Percentiles rank a stretch among this genome's conserved stretches.
Evolutionary conservation across 164 flowering plant species (phyloP).

Genomic region (Aristolochia californica): DNA sequence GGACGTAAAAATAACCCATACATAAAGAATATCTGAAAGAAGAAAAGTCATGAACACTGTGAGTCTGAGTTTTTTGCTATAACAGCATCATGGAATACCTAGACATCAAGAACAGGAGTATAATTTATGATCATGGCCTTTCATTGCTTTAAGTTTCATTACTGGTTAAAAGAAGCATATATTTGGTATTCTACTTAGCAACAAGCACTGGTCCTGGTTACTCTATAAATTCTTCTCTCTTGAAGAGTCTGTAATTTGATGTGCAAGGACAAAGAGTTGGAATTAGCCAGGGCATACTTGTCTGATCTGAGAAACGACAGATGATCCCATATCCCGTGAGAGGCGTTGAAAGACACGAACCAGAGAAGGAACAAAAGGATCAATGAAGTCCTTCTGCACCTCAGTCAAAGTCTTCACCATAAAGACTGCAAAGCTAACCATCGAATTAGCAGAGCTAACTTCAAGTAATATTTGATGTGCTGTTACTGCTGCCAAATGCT

Average conservation of each 20-base stretch:
- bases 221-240: too few species aligned
- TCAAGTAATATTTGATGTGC: slow-evolving; percentile 66
- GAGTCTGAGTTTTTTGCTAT: too few species aligned
- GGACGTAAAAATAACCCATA: too few species aligned
- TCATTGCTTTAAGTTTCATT: too few species aligned
- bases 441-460: slow-evolving; percentile 53
- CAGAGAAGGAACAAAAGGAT: slow-evolving; percentile 44
- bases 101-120: too few species aligned
- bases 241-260: not conserved
- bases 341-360: slow-evolving; percentile 89
- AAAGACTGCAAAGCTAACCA: slow-evolving; percentile 76
- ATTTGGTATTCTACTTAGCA: too few species aligned
- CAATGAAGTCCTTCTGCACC: slow-evolving; percentile 67
- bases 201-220: too few species aligned
- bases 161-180: too few species aligned
- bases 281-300: slow-evolving; percentile 44
- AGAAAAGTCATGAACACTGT: too few species aligned
- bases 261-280: not conserved
- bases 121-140: too few species aligned
- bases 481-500: slow-evolving; percentile 65
- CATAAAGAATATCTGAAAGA: too few species aligned
- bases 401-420: slow-evolving; percentile 72
- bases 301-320: slow-evolving; percentile 57
- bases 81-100: too few species aligned
- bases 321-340: slow-evolving; percentile 79